Percentiles rank a stretch among this genome's conserved stretches.
Conservation (phyloP, 1,284 basidiomycete species). For the Irpex sp. region DNA sequence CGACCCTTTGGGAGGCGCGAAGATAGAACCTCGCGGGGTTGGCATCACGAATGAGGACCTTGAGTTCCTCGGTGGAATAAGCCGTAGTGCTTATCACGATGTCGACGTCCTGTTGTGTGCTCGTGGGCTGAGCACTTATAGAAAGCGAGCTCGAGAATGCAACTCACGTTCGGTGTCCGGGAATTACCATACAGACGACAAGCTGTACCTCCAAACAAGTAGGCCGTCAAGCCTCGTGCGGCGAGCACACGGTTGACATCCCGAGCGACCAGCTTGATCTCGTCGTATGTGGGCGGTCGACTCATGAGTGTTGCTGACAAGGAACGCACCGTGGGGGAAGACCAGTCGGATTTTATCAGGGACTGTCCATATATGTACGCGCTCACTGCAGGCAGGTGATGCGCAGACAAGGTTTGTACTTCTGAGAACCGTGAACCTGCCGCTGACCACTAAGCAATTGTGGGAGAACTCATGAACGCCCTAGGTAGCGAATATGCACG, state of each 20-base stretch:
- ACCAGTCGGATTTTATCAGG: neutral
- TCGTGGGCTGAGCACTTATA: neutral
- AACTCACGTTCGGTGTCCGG: slow-evolving; percentile 35
- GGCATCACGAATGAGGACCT: slow-evolving; percentile 17
- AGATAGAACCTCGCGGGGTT: slow-evolving; percentile 23
- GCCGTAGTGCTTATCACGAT: slow-evolving; percentile 23
- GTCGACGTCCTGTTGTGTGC: slow-evolving; percentile 26
- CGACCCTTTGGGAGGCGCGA: slow-evolving; percentile 19
- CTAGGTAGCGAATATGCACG: neutral
- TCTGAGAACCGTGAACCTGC: neutral
- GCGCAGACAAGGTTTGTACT: neutral
- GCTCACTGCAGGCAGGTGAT: neutral
- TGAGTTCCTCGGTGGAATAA: slow-evolving; percentile 22
- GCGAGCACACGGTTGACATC: slow-evolving; percentile 8
- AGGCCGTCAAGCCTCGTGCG: slow-evolving; percentile 24
- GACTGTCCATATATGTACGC: neutral
- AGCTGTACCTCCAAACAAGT: slow-evolving; percentile 36
- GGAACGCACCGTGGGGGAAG: neutral
- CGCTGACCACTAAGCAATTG: neutral
- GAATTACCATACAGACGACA: slow-evolving; percentile 35
- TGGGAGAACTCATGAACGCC: too few relatives aligned
- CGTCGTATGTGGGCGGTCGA: slow-evolving; percentile 2
- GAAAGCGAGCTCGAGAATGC: neutral
- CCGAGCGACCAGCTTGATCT: slow-evolving; percentile 9
- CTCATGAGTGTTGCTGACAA: neutral